phyloP scores from a whole-genome alignment of 2,329 filamentous ascomycete species.

The Chlorencoelia australis region DNA sequence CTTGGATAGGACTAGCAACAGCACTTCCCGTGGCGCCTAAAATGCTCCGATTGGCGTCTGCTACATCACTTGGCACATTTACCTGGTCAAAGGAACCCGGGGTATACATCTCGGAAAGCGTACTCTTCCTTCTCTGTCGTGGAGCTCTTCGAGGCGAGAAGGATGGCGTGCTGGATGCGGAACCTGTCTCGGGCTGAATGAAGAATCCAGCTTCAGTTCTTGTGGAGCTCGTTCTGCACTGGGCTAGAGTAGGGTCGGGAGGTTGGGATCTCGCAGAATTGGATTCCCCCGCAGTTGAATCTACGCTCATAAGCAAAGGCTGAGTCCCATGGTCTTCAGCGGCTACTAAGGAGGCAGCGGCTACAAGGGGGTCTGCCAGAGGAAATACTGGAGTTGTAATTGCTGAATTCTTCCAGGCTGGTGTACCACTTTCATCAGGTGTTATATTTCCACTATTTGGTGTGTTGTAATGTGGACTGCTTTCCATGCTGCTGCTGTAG shows the following conservation, averaged over 20 bases:
- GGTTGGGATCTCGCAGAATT: no score
- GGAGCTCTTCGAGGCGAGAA: constrained; percentile 8
- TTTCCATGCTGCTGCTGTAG: constrained; percentile 18
- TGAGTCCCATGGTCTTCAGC: constrained; percentile 3
- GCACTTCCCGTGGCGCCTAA: constrained; percentile 12
- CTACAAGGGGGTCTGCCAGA: constrained; percentile 7
- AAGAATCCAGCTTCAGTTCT: constrained; percentile 1
- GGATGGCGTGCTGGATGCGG: background rate
- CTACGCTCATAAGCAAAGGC: no score
- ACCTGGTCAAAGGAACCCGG: constrained; percentile 13
- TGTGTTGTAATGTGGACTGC: constrained; percentile 16
- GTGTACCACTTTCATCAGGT: constrained; percentile 2
- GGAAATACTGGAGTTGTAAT: constrained; percentile 3
- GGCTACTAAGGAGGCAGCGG: constrained; percentile 7
- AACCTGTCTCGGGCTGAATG: background rate
- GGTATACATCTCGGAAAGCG: constrained; percentile 22
- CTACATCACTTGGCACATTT: background rate
- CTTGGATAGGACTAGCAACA: constrained; percentile 8
- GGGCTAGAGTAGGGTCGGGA: no score
- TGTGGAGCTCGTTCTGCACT: background rate
- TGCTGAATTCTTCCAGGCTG: background rate
- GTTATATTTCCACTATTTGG: constrained; percentile 12
- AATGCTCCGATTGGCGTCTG: constrained; percentile 7
- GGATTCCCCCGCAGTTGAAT: no score
- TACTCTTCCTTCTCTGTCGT: constrained; percentile 14